Evolutionary conservation across 768 basidiomycete species (phyloP).

Genomic region (Amanita muscaria): DNA sequence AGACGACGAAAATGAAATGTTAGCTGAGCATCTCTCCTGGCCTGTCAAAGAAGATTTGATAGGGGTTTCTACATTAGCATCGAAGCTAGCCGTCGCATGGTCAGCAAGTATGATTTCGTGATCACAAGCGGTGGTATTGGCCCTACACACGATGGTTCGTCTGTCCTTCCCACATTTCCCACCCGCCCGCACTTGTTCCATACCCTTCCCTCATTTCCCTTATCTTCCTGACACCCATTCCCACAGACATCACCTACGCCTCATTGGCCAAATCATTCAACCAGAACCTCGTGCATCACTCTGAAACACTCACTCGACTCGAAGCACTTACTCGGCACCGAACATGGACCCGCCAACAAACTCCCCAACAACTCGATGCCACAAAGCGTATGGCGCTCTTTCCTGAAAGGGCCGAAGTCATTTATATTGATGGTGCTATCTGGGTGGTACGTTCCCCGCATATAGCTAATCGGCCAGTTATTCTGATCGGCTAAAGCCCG

Average conservation of each 20-base stretch:
- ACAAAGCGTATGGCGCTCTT: constrained; percentile 87
- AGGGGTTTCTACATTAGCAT: constrained; percentile 34
- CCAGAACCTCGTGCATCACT: constrained; percentile 60
- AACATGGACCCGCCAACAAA: constrained; percentile 52
- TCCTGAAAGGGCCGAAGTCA: constrained; percentile 65
- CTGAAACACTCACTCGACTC: constrained; percentile 75
- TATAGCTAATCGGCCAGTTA: not conserved
- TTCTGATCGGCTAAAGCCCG: constrained; percentile 44
- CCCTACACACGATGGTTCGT: constrained; percentile 81
- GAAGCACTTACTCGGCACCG: constrained; percentile 46
- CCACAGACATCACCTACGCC: constrained; percentile 77
- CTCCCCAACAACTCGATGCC: constrained; percentile 65
- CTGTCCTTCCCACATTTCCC: too few relatives aligned
- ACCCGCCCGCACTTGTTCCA: too few relatives aligned
- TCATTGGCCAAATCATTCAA: constrained; percentile 82
- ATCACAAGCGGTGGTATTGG: constrained; percentile 89
- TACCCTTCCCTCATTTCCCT: not conserved
- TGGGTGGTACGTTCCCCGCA: constrained; percentile 62
- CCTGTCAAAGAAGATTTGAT: not conserved
- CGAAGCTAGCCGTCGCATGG: constrained; percentile 80
- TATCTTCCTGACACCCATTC: not conserved
- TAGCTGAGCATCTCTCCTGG: constrained; percentile 17
- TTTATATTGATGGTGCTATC: constrained; percentile 71
- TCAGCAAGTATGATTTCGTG: constrained; percentile 78
- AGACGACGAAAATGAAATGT: constrained; percentile 90